These are phyloP conservation scores for Fusarium verticillioides DNA, from an alignment of 2,329 filamentous ascomycete species.

Conservation along the genomic window DNA sequence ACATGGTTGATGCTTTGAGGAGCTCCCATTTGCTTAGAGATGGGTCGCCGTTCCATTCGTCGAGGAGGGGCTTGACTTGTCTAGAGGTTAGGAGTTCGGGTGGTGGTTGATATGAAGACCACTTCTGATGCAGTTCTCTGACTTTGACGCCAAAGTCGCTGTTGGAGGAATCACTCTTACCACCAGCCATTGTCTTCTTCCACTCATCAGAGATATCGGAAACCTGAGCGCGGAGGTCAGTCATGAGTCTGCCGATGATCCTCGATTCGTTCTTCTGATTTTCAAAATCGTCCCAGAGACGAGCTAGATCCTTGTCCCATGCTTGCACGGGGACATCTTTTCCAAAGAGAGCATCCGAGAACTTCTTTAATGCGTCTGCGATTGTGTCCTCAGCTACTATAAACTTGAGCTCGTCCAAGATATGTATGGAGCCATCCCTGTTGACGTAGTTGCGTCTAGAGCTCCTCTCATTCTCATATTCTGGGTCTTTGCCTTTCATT, in stretches of 20 bases:
- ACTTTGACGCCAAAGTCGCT: slow-evolving; percentile 46
- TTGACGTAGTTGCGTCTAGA: slow-evolving; percentile 15
- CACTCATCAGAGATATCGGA: slow-evolving; percentile 47
- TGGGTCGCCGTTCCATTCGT: slow-evolving; percentile 36
- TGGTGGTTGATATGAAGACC: slow-evolving; percentile 55
- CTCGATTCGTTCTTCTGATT: slow-evolving; percentile 39
- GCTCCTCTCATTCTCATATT: slow-evolving; percentile 57
- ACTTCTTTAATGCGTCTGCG: slow-evolving; percentile 48
- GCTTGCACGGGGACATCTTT: slow-evolving; percentile 33
- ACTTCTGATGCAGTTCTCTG: slow-evolving; percentile 53
- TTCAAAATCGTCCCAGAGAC: slow-evolving; percentile 51
- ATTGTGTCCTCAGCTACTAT: slow-evolving; percentile 58
- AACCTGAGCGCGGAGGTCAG: slow-evolving; percentile 50
- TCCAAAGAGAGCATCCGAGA: slow-evolving; percentile 43
- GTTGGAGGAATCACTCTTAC: slow-evolving; percentile 45
- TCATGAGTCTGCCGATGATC: slow-evolving; percentile 48
- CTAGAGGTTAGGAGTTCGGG: slow-evolving; percentile 36
- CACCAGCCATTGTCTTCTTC: slow-evolving; percentile 40
- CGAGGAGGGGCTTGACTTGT: slow-evolving; percentile 45
- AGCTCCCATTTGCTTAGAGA: slow-evolving; percentile 57
- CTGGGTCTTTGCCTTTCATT: slow-evolving; percentile 50
- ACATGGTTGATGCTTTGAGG: slow-evolving; percentile 62
- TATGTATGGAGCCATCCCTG: slow-evolving; percentile 54
- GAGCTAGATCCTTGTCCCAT: slow-evolving; percentile 53
- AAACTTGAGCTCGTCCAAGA: slow-evolving; percentile 73